These are phyloP conservation scores for Penicillium samsonianum DNA, from an alignment of 495 filamentous ascomycete species.

Conservation along the genomic window DNA sequence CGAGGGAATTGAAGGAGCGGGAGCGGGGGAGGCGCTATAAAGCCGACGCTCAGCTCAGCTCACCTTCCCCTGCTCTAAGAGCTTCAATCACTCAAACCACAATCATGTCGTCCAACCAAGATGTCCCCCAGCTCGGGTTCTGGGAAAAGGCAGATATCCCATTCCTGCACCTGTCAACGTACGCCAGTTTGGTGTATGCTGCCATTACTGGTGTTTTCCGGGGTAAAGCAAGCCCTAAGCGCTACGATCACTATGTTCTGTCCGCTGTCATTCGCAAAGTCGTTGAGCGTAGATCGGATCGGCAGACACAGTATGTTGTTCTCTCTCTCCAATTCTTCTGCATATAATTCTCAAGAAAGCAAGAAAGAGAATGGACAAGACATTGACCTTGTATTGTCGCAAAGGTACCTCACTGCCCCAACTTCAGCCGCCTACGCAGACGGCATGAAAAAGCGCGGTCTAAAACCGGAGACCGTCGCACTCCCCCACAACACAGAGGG, in stretches of 20 bases:
- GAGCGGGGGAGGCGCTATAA: no score
- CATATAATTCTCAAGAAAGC: neutral
- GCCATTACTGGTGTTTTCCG: constrained; percentile 42
- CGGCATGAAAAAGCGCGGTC: constrained; percentile 45
- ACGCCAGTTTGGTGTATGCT: constrained; percentile 28
- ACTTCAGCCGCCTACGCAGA: constrained; percentile 49
- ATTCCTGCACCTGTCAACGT: constrained; percentile 23
- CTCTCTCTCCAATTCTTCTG: neutral
- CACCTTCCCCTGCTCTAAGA: no score
- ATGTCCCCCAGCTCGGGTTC: constrained; percentile 33
- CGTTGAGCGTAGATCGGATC: constrained; percentile 21
- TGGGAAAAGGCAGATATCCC: constrained; percentile 41
- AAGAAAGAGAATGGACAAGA: neutral
- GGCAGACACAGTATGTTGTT: constrained; percentile 39
- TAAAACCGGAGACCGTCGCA: constrained; percentile 49
- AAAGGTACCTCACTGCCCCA: constrained; percentile 35
- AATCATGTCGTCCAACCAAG: constrained; percentile 9
- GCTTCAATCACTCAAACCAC: constrained; percentile 1
- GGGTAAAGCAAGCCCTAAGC: constrained; percentile 35
- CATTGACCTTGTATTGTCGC: constrained; percentile 4
- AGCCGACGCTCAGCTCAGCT: no score
- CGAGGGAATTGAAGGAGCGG: no score
- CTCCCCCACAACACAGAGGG: constrained; percentile 53
- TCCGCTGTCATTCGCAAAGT: constrained; percentile 31
- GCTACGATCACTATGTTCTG: constrained; percentile 37